These are phyloP conservation scores for Kluyveromyces aestuarii DNA, from an alignment of 805 yeast species.

Conservation along the genomic window DNA sequence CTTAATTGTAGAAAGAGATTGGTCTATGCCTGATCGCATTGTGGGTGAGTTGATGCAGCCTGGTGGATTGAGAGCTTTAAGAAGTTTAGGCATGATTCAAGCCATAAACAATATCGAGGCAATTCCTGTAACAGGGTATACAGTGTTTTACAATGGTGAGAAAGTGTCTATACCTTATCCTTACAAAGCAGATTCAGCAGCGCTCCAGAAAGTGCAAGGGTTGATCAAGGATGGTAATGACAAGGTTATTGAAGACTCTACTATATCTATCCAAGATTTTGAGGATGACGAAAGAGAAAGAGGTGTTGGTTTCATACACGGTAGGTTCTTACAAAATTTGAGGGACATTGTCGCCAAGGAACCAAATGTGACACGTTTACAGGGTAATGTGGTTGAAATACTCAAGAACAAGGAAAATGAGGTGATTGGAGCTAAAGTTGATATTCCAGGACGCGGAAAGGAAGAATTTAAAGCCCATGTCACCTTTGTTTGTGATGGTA, in stretches of 20 bases:
- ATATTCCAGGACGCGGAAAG: slow-evolving; percentile 33
- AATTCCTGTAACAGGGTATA: slow-evolving; percentile 68
- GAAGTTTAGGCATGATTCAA: slow-evolving; percentile 72
- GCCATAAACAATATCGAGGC: slow-evolving; percentile 49
- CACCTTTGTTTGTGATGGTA: slow-evolving; percentile 85
- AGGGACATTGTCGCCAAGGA: slow-evolving; percentile 61
- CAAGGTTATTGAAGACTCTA: slow-evolving; percentile 40
- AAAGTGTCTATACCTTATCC: slow-evolving; percentile 64
- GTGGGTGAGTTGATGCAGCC: slow-evolving; percentile 98
- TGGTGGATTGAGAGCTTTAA: slow-evolving; percentile 81
- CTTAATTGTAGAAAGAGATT: slow-evolving; percentile 69
- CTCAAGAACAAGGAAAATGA: slow-evolving; percentile 44
- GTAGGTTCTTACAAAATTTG: slow-evolving; percentile 71
- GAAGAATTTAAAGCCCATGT: slow-evolving; percentile 48
- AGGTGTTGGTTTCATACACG: slow-evolving; percentile 92
- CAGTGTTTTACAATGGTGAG: slow-evolving; percentile 56
- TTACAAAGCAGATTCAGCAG: slow-evolving; percentile 40
- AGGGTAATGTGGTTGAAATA: slow-evolving; percentile 73
- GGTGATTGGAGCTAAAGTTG: slow-evolving; percentile 72
- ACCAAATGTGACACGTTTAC: slow-evolving; percentile 65
- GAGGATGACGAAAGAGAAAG: slow-evolving; percentile 46
- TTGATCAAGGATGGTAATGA: slow-evolving; percentile 54
- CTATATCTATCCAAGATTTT: slow-evolving; percentile 43
- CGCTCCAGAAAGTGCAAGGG: slow-evolving; percentile 41
- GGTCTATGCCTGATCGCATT: slow-evolving; percentile 88